A percentile compares a stretch with the other conserved stretches of the same genome.
These are phyloP conservation scores for Penicillium decumbens DNA, from an alignment of 2,329 filamentous ascomycete species.

Conservation along the genomic window DNA sequence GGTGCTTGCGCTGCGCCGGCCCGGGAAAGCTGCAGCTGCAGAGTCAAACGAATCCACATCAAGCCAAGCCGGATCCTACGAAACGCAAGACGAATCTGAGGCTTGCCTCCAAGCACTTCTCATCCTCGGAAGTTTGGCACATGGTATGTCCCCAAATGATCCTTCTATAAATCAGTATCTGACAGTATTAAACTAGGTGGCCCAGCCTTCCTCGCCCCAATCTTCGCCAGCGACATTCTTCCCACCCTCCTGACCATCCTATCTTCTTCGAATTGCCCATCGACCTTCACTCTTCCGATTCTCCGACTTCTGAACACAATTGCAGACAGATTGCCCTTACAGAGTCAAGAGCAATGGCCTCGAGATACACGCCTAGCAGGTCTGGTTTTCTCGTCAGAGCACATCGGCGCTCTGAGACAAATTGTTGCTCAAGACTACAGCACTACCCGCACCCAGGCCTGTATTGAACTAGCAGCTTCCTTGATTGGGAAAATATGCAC, in stretches of 20 bases:
- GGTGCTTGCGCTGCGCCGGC: constrained; percentile 45
- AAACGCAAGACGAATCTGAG: constrained; percentile 59
- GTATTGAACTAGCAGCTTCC: constrained; percentile 40
- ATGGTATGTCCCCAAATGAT: constrained; percentile 52
- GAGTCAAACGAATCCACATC: constrained; percentile 28
- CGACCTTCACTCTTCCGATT: constrained; percentile 66
- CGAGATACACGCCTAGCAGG: constrained; percentile 55
- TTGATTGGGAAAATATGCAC: constrained; percentile 61
- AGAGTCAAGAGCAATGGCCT: constrained; percentile 49
- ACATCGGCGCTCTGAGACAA: constrained; percentile 58
- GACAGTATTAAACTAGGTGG: constrained; percentile 56
- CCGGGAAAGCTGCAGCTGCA: constrained; percentile 27
- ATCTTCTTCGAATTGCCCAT: constrained; percentile 60
- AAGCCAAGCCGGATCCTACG: constrained; percentile 27
- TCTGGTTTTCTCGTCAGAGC: constrained; percentile 58
- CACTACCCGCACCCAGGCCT: constrained; percentile 51
- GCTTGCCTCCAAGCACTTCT: constrained; percentile 74
- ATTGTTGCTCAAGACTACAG: constrained; percentile 60
- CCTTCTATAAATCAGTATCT: constrained; percentile 10
- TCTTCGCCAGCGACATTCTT: constrained; percentile 65
- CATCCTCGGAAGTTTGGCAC: constrained; percentile 77
- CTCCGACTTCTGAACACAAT: constrained; percentile 71
- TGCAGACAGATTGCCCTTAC: constrained; percentile 58
- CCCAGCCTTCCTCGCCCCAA: constrained; percentile 68
- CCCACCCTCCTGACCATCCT: constrained; percentile 65